Conservation (phyloP, 768 basidiomycete genomes). For the Psilocybe azurescens region DNA sequence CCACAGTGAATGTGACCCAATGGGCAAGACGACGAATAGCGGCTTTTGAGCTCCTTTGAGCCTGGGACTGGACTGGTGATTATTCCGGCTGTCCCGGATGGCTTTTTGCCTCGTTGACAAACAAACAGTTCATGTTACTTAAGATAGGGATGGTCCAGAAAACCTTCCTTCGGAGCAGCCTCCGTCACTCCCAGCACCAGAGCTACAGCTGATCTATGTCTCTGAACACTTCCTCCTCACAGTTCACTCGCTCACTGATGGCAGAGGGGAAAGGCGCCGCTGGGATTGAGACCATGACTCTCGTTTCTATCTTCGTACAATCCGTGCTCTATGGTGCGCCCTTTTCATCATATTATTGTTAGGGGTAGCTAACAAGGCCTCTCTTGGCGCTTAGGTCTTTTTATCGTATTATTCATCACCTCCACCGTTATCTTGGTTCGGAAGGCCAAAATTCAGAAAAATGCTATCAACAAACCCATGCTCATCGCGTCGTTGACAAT, state of each 20-base stretch:
- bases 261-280: background rate
- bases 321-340: background rate
- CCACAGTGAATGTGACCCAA: too few species aligned
- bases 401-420: background rate
- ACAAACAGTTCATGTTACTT: too few species aligned
- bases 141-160: too few species aligned
- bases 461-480: background rate
- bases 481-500: background rate
- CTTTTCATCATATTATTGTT: background rate
- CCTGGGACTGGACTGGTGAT: too few species aligned
- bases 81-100: too few species aligned
- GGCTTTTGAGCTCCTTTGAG: too few species aligned
- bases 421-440: background rate
- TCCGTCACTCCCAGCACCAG: too few species aligned
- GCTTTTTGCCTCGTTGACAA: too few species aligned
- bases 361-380: background rate
- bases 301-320: constrained; percentile 4
- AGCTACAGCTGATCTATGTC: too few species aligned
- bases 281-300: background rate
- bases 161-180: too few species aligned
- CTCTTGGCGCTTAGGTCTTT: background rate
- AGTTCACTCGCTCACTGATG: background rate
- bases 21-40: too few species aligned
- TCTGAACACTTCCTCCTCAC: too few species aligned
- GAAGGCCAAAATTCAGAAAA: background rate